Evolutionary conservation across 306 rosid genomes (phyloP).

Genomic region (Quercus suber): DNA sequence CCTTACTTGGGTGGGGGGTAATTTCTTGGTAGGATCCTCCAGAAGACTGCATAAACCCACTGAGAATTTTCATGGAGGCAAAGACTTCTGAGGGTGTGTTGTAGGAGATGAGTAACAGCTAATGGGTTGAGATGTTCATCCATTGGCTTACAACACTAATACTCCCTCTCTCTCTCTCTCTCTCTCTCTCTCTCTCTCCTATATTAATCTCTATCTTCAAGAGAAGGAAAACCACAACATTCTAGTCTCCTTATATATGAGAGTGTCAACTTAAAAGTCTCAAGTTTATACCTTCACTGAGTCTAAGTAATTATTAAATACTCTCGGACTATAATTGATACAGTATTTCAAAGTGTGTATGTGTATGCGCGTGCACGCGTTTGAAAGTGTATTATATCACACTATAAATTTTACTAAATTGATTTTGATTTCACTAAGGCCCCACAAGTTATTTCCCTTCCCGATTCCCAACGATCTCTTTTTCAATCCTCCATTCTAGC

Average conservation of each 20-base stretch:
- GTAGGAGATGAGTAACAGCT: constrained; percentile 94
- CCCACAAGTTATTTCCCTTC: constrained; percentile 30
- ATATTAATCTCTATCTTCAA: constrained; percentile 26
- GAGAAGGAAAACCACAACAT: constrained; percentile 51
- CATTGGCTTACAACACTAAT: constrained; percentile 32
- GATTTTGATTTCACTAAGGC: constrained; percentile 27
- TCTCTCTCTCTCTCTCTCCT: constrained; percentile 21
- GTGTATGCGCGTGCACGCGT: constrained; percentile 1
- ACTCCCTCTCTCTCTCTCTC: constrained; percentile 7
- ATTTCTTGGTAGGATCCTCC: constrained; percentile 99
- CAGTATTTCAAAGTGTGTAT: not conserved
- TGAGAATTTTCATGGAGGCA: constrained; percentile 86
- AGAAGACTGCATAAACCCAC: constrained; percentile 97
- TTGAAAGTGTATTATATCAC: constrained; percentile 23
- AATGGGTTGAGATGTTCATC: constrained; percentile 83
- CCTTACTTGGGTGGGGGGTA: constrained; percentile 97
- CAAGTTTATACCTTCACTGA: constrained; percentile 31
- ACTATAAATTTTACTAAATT: constrained; percentile 23
- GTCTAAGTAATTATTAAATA: not conserved
- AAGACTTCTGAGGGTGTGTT: constrained; percentile 91
- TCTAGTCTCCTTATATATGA: constrained; percentile 53
- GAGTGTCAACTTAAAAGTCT: constrained; percentile 50
- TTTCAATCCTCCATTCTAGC: constrained; percentile 31
- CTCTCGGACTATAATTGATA: no score
- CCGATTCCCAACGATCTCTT: constrained; percentile 23